phyloP scores from a whole-genome alignment of 208 protist species.

The Tetramitus jugosus region DNA sequence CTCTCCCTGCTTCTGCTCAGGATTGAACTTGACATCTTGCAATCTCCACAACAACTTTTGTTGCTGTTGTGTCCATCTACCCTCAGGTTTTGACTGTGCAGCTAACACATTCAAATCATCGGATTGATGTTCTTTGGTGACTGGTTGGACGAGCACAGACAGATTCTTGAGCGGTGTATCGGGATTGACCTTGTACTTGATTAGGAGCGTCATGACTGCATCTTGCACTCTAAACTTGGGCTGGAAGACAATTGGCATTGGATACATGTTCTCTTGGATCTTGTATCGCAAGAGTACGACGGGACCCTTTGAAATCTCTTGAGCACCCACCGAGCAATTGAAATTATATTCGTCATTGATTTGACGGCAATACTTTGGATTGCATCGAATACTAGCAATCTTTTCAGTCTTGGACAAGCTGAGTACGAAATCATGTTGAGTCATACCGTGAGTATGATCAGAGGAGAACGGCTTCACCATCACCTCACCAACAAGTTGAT shows the following conservation, averaged over 20 bases:
- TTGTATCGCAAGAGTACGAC: not conserved
- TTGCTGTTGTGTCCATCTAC: not conserved
- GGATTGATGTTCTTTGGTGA: not conserved
- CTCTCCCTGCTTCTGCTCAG: too few relatives aligned
- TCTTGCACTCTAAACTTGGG: not conserved
- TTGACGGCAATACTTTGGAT: conserved; percentile 14
- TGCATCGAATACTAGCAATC: conserved; percentile 11
- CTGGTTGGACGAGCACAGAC: not conserved
- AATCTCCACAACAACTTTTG: not conserved
- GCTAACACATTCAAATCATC: not conserved
- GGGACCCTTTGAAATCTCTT: too few relatives aligned
- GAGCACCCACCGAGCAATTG: too few relatives aligned
- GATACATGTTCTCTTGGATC: not conserved
- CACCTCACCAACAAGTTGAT: not conserved
- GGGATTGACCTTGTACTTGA: conserved; percentile 2
- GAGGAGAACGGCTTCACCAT: not conserved
- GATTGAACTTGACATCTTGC: not conserved
- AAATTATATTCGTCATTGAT: not conserved
- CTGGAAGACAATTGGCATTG: not conserved
- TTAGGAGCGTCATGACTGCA: not conserved
- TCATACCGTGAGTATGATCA: not conserved
- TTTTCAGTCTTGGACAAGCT: not conserved
- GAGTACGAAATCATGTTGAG: not conserved
- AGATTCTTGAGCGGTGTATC: not conserved
- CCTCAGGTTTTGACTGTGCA: conserved; percentile 4